A percentile compares a stretch with the other conserved stretches of the same genome.
Evolutionary conservation across 1,139 yeast genomes (phyloP).

Genomic region (Pichia sp.): DNA sequence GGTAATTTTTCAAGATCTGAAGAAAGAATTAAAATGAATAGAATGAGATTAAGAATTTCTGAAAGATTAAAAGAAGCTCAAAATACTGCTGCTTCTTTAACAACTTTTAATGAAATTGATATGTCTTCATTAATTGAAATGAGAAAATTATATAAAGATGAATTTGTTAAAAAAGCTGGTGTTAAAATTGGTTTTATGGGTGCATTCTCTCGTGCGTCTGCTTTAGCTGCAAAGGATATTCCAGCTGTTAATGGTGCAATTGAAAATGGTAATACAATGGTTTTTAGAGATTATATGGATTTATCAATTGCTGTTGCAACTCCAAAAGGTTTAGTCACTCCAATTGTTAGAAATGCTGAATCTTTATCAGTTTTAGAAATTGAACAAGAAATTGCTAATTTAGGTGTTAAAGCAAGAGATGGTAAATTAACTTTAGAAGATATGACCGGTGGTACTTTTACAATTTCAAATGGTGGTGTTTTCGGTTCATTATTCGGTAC

Average conservation of each 20-base stretch:
- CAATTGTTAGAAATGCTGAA: constrained; percentile 97
- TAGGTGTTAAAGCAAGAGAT: constrained; percentile 94
- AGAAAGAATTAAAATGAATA: constrained; percentile 95
- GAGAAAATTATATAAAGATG: constrained; percentile 97
- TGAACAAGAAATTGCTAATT: constrained; percentile 74
- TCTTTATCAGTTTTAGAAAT: constrained; percentile 82
- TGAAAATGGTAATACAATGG: constrained; percentile 88
- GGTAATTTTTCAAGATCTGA: constrained; percentile 77
- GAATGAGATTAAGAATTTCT: constrained; percentile 99
- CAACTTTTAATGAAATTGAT: constrained; percentile 97
- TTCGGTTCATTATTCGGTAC: constrained; percentile 98
- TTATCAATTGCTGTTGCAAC: constrained; percentile 97
- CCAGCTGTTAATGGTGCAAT: constrained; percentile 96
- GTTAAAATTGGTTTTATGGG: constrained; percentile 99
- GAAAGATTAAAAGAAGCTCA: constrained; percentile 99
- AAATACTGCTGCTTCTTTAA: constrained; percentile 96
- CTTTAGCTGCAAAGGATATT: constrained; percentile 88
- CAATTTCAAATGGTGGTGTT: constrained; percentile 99
- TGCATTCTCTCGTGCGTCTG: constrained; percentile 90
- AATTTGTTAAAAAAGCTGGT: constrained; percentile 88
- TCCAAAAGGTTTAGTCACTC: constrained; percentile 98
- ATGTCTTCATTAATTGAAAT: constrained; percentile 89
- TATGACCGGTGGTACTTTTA: constrained; percentile 99
- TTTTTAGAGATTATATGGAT: constrained; percentile 94
- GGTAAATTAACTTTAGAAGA: constrained; percentile 95